Conservation (phyloP, 371 early-diverging fungal genomes). For the Batkoa obscura region DNA sequence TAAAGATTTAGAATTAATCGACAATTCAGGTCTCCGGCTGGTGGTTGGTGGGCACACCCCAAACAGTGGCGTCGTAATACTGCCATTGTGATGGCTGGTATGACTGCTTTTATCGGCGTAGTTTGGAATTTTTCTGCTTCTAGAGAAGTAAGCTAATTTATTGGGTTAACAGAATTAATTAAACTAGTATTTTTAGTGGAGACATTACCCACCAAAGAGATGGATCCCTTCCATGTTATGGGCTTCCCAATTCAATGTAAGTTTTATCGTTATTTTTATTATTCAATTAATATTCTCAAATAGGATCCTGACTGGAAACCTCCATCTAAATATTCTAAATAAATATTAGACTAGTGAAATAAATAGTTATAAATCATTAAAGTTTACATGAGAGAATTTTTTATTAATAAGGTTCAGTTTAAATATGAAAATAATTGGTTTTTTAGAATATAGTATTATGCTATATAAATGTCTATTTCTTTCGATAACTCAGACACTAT, state of each 20-base stretch:
- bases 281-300: too few relatives aligned
- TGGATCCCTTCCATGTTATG: constrained; percentile 12
- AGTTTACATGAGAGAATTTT: too few relatives aligned
- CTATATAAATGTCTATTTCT: too few relatives aligned
- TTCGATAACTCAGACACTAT: too few relatives aligned
- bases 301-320: too few relatives aligned
- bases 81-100: constrained; percentile 1
- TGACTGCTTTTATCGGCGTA: background rate
- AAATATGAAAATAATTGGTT: too few relatives aligned
- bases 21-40: constrained; percentile 5
- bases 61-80: constrained; percentile 9
- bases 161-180: background rate
- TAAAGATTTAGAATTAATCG: background rate
- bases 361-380: too few relatives aligned
- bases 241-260: constrained; percentile 4
- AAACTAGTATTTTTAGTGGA: constrained; percentile 4
- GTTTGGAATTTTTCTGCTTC: constrained; percentile 8
- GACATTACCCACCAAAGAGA: constrained; percentile 7
- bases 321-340: too few relatives aligned
- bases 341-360: too few relatives aligned
- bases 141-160: constrained; percentile 5
- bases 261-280: too few relatives aligned
- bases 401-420: too few relatives aligned
- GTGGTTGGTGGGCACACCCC: constrained; percentile 8
- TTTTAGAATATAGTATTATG: too few relatives aligned